Percentiles rank a stretch among this genome's conserved stretches.
Evolutionary conservation across 2,329 filamentous ascomycete genomes (phyloP).

Genomic region (Dactylellina drechsleri): DNA sequence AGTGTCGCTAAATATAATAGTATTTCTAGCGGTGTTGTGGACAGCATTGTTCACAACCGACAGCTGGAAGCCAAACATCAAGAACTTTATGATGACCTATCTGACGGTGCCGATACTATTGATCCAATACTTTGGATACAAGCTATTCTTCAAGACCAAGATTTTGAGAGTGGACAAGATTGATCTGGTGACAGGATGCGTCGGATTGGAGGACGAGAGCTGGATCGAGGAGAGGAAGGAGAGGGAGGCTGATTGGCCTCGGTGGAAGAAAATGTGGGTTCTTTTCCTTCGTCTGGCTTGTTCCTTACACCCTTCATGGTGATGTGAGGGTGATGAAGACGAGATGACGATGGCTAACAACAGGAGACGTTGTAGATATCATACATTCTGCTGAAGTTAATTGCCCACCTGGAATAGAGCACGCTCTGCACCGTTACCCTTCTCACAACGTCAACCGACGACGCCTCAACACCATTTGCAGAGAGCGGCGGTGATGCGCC

Average conservation of each 20-base stretch:
- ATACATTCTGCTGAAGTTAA: conserved; percentile 44
- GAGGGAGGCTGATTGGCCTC: conserved; percentile 50
- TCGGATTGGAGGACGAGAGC: conserved; percentile 44
- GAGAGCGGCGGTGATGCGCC: background rate
- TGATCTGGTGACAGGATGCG: conserved; percentile 46
- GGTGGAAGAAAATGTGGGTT: conserved; percentile 53
- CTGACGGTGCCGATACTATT: conserved; percentile 47
- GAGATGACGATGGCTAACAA: background rate
- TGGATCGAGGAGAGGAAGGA: conserved; percentile 51
- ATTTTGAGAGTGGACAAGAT: conserved; percentile 45
- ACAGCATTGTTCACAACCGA: conserved; percentile 47
- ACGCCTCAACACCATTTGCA: background rate
- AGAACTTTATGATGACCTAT: conserved; percentile 54
- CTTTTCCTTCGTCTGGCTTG: background rate
- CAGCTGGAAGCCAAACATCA: conserved; percentile 52
- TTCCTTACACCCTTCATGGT: too few species aligned
- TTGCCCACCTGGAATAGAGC: background rate
- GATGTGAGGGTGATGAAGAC: background rate
- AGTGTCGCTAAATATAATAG: conserved; percentile 42
- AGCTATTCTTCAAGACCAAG: conserved; percentile 51
- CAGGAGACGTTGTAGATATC: conserved; percentile 22
- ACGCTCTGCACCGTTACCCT: too few species aligned
- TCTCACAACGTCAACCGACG: background rate
- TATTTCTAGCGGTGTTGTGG: conserved; percentile 47
- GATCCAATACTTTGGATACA: conserved; percentile 51